Percentiles rank a stretch among this genome's conserved stretches.
Evolutionary conservation across 2,329 filamentous ascomycete species (phyloP).

Genomic region (Fusarium succisae): DNA sequence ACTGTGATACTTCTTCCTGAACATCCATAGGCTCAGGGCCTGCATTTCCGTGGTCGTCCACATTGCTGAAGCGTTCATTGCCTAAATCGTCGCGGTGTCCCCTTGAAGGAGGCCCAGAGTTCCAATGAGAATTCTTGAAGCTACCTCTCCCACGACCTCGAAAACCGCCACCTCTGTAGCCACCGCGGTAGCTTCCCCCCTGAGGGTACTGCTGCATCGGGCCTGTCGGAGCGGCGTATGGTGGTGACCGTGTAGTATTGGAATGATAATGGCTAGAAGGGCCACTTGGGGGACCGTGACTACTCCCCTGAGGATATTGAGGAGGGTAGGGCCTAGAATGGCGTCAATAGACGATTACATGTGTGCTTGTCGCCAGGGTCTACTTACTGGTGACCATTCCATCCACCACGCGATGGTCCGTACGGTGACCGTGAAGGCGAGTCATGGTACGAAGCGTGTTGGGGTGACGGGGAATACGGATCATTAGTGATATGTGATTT

Average conservation of each 20-base stretch:
- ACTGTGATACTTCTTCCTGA: slow-evolving; percentile 36
- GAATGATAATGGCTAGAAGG: slow-evolving; percentile 65
- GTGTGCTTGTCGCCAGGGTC: not conserved
- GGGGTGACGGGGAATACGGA: slow-evolving; percentile 54
- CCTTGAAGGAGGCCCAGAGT: slow-evolving; percentile 35
- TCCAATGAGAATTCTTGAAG: slow-evolving; percentile 77
- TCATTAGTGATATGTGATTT: slow-evolving; percentile 52
- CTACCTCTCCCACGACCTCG: slow-evolving; percentile 70
- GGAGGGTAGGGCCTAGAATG: slow-evolving; percentile 67
- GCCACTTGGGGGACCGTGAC: slow-evolving; percentile 61
- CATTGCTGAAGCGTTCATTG: slow-evolving; percentile 31
- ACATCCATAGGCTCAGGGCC: slow-evolving; percentile 26
- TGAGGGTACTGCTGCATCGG: slow-evolving; percentile 64
- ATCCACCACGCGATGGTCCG: slow-evolving; percentile 50
- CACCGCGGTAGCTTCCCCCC: slow-evolving; percentile 56
- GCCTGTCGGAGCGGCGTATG: slow-evolving; percentile 66
- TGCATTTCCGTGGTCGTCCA: slow-evolving; percentile 24
- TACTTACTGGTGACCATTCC: slow-evolving; percentile 54
- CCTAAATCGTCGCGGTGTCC: slow-evolving; percentile 36
- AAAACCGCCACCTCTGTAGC: slow-evolving; percentile 64
- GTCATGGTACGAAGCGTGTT: slow-evolving; percentile 56
- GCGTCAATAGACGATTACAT: slow-evolving; percentile 4
- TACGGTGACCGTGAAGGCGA: slow-evolving; percentile 58
- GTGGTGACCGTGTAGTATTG: slow-evolving; percentile 58
- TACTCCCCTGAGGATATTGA: slow-evolving; percentile 62